Conservation (phyloP, 192 early-diverging fungal genomes). For the Helicostylum pulchrum region DNA sequence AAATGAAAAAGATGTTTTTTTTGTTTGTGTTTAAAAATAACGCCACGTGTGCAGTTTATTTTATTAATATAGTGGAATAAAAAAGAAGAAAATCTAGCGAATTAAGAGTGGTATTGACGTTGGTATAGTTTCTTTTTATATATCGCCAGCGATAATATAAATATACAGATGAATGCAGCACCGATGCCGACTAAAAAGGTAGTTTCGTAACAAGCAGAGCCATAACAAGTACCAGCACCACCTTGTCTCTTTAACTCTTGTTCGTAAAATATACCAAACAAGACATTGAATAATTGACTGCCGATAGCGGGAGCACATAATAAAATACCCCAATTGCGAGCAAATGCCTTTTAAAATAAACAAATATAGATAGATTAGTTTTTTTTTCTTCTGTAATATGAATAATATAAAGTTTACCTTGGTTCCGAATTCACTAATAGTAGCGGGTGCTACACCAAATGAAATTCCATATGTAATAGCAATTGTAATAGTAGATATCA, state of each 20-base stretch:
- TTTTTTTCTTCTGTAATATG: background rate
- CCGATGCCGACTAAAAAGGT: constrained; percentile 20
- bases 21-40: too few relatives aligned
- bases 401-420: constrained; percentile 1
- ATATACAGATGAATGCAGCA: background rate
- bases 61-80: too few relatives aligned
- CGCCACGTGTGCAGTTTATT: too few relatives aligned
- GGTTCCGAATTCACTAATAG: constrained; percentile 24
- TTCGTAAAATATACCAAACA: constrained; percentile 29
- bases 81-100: too few relatives aligned
- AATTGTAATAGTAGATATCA: constrained; percentile 18
- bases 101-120: background rate
- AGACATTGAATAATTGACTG: constrained; percentile 24
- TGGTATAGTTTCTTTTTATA: constrained; percentile 7
- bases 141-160: constrained; percentile 16
- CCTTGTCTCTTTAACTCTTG: constrained; percentile 9
- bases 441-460: constrained; percentile 29
- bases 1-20: too few relatives aligned
- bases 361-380: background rate
- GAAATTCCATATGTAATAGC: constrained; percentile 25
- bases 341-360: constrained; percentile 24
- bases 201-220: constrained; percentile 7
- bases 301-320: constrained; percentile 30
- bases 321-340: constrained; percentile 28
- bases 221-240: constrained; percentile 6